Base-by-base conservation (phyloP, 2,329 filamentous ascomycete genomes). In the Phialocephala sp. region DNA sequence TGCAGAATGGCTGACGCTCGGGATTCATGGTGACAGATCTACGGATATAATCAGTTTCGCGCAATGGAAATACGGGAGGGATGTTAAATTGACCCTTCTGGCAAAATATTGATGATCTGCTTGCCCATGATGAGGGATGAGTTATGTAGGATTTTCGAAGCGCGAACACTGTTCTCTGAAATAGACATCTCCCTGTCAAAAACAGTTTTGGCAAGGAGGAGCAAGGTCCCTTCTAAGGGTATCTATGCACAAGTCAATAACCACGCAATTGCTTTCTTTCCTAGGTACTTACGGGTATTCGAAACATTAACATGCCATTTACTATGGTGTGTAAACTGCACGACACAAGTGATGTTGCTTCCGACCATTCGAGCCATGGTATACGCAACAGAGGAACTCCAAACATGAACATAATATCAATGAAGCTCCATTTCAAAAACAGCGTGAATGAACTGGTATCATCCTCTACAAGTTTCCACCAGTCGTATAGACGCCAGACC, bases 81-180 rank as follows among this genome's bases (percentile, higher is more conserved):
- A n/a, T 12, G 66, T n/a, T 15, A 22, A 37, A 76, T 83, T 71
- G 78, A 90, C 82, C 96, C 96, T 82, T 99, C 95, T 1, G 95
- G 95, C 63, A 99, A 83, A 75, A 99, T 97, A 76, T 99, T 95
- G 79, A 99, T 94, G 72, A 97, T 97, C 80, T 98, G 94, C 77
- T 93, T 95, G 75, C 95, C 95, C 80, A 97, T 86, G 69, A 99
- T 98, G 74, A 98, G 85, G 24, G 94, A 97, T 37, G 92, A 87
- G 77, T 98, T 97, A 77, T 97, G 92, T 67, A 97, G 83, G 69
- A 99, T 94, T 68, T 87, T 89, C 35, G 90, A 91, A 18, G 94
- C 88, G 76, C 97, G 97, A 76, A 99, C 94, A 75, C 89, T 92
- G 71, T 91, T 89, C 77, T 97, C 96, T n/a, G 92, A 95, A 71